Conservation (phyloP, 345 rosid species). For the Aquilaria yunnanensis region DNA sequence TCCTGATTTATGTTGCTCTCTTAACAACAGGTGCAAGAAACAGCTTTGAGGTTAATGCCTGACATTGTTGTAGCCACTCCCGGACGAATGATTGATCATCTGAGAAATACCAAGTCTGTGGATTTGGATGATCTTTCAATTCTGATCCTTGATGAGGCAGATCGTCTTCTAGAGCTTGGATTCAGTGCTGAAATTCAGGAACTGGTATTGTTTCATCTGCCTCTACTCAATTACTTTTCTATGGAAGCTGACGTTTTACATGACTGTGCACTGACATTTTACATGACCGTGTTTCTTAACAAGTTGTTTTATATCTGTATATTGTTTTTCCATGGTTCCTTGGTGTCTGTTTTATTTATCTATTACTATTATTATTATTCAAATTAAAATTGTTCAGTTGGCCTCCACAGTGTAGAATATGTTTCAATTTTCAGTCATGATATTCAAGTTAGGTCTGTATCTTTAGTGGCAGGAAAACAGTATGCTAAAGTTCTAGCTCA, state of each 20-base stretch:
- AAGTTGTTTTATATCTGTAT: neutral
- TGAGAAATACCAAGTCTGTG: slow-evolving; percentile 92
- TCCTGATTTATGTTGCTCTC: slow-evolving; percentile 9
- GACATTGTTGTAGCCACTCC: slow-evolving; percentile 99
- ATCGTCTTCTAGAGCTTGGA: slow-evolving; percentile 94
- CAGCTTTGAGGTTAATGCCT: slow-evolving; percentile 85
- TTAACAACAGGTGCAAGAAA: slow-evolving; percentile 66
- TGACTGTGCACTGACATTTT: neutral
- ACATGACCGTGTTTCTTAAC: neutral
- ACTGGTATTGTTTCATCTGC: slow-evolving; percentile 45
- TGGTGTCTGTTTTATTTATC: too few species aligned
- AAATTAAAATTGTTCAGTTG: too few species aligned
- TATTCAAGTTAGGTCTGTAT: too few species aligned
- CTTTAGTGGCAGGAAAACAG: too few species aligned
- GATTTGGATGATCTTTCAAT: slow-evolving; percentile 92
- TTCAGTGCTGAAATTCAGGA: slow-evolving; percentile 91
- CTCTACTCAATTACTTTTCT: neutral
- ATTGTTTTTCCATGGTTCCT: too few species aligned
- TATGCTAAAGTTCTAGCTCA: too few species aligned
- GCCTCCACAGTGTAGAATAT: too few species aligned
- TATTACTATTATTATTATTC: too few species aligned
- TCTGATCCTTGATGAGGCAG: slow-evolving; percentile 94
- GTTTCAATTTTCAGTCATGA: too few species aligned
- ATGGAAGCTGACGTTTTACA: neutral
- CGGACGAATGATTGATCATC: slow-evolving; percentile 96